These are phyloP conservation scores for Lepidium campestre DNA, from an alignment of 441 rosid species.

Conservation along the genomic window DNA sequence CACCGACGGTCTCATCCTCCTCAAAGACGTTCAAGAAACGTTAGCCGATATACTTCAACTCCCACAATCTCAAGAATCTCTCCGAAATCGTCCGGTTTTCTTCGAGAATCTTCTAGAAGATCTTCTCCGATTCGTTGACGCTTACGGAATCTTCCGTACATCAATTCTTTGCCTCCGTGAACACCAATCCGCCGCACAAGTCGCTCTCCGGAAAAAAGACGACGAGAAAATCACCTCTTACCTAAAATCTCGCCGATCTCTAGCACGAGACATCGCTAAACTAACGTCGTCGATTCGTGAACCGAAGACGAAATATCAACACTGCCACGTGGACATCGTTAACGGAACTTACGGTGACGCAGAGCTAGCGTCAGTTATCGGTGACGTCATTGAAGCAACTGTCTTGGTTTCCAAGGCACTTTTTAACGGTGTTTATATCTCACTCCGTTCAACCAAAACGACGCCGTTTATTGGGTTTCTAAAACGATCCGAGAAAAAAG, in stretches of 20 bases:
- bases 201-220: constrained; percentile 56
- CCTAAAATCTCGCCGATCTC: constrained; percentile 41
- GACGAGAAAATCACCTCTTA: constrained; percentile 40
- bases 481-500: constrained; percentile 33
- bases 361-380: constrained; percentile 41
- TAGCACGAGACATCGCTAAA: constrained; percentile 44
- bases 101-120: constrained; percentile 72
- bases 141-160: constrained; percentile 66
- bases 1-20: constrained; percentile 44
- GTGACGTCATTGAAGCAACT: constrained; percentile 46
- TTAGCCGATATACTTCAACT: constrained; percentile 61
- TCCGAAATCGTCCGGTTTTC: constrained; percentile 40
- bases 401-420: constrained; percentile 49
- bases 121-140: constrained; percentile 62
- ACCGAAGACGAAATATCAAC: constrained; percentile 21
- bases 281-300: constrained; percentile 37
- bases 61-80: constrained; percentile 59
- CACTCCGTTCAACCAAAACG: constrained; percentile 30
- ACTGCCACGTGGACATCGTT: constrained; percentile 11
- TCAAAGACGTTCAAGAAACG: constrained; percentile 49
- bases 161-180: constrained; percentile 48
- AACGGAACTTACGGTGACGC: constrained; percentile 29
- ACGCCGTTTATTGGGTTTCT: constrained; percentile 35
- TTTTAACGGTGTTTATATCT: constrained; percentile 41
- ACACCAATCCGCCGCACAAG: constrained; percentile 56